A percentile compares a stretch with the other conserved stretches of the same genome.
phyloP scores from a whole-genome alignment of 129 eudicot genomes.

The Lactuca saligna region DNA sequence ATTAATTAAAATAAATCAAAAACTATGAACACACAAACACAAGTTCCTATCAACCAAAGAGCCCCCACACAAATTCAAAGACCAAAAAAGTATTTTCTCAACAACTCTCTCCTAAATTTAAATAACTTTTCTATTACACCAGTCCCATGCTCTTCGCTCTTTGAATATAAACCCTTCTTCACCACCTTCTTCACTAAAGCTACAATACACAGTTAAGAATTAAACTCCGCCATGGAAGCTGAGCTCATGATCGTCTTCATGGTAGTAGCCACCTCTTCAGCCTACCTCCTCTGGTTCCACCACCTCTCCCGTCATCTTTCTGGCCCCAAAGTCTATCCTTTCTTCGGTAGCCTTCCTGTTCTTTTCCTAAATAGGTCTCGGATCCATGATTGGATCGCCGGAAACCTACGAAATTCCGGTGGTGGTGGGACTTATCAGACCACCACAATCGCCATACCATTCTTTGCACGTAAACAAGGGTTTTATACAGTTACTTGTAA shows the following conservation, averaged over 20 bases:
- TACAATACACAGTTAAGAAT: background rate
- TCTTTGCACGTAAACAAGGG: slow-evolving; percentile 67
- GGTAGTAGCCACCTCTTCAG: slow-evolving; percentile 47
- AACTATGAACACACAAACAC: slow-evolving; percentile 10
- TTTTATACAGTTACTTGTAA: slow-evolving; percentile 78
- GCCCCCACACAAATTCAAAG: slow-evolving; percentile 27
- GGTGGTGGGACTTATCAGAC: slow-evolving; percentile 73
- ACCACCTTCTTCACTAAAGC: slow-evolving; percentile 16
- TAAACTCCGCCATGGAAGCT: slow-evolving; percentile 41
- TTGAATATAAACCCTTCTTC: slow-evolving; percentile 29
- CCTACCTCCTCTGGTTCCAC: slow-evolving; percentile 69
- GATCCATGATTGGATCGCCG: slow-evolving; percentile 79
- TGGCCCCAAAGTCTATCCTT: slow-evolving; percentile 67
- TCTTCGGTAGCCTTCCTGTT: slow-evolving; percentile 68
- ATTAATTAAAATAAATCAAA: background rate
- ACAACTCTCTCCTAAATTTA: slow-evolving; percentile 49
- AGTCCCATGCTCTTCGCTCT: slow-evolving; percentile 24
- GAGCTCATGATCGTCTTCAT: slow-evolving; percentile 36
- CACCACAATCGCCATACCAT: slow-evolving; percentile 69
- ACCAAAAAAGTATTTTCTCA: slow-evolving; percentile 42
- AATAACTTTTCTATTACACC: slow-evolving; percentile 28
- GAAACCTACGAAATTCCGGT: slow-evolving; percentile 44
- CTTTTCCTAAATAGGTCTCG: slow-evolving; percentile 57
- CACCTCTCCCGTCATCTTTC: slow-evolving; percentile 48
- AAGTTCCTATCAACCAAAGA: slow-evolving; percentile 45